These are phyloP conservation scores for Wickerhamiella occidentalis DNA, from an alignment of 805 yeast genomes.

Conservation along the genomic window DNA sequence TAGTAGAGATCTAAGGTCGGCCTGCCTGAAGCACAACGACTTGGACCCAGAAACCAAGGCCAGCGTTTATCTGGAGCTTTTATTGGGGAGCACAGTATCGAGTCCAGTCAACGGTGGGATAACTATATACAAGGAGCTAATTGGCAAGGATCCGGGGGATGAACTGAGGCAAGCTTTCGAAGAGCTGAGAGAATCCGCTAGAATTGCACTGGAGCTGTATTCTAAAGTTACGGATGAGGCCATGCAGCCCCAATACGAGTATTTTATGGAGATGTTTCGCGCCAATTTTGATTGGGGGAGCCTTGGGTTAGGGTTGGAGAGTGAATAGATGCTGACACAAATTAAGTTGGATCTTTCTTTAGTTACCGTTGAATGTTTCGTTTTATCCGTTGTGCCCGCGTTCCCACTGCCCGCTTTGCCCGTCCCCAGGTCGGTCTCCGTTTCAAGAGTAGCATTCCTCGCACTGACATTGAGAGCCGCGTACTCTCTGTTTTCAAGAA, in stretches of 20 bases:
- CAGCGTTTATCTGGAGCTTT: conserved; percentile 1
- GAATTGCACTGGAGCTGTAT: conserved; percentile 1
- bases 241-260: conserved; percentile 4
- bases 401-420: conserved; percentile 17
- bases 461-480: conserved; percentile 71
- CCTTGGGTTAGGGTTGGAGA: conserved; percentile 2
- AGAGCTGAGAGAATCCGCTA: not conserved
- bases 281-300: not conserved
- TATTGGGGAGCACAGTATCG: not conserved
- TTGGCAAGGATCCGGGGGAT: not conserved
- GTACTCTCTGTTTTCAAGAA: conserved; percentile 60
- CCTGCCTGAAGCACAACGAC: not conserved
- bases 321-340: not conserved
- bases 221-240: not conserved
- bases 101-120: conserved; percentile 8
- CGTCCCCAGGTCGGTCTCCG: conserved; percentile 15
- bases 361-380: conserved; percentile 11
- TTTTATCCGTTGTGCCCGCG: conserved; percentile 16
- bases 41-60: conserved; percentile 1
- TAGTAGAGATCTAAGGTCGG: not conserved
- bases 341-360: not conserved
- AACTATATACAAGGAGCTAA: not conserved
- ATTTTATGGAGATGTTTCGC: conserved; percentile 1
- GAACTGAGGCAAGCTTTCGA: not conserved
- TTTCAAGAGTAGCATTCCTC: conserved; percentile 35